Conservation (phyloP, 257 asterid genomes). For the Coffea eugenioides region DNA sequence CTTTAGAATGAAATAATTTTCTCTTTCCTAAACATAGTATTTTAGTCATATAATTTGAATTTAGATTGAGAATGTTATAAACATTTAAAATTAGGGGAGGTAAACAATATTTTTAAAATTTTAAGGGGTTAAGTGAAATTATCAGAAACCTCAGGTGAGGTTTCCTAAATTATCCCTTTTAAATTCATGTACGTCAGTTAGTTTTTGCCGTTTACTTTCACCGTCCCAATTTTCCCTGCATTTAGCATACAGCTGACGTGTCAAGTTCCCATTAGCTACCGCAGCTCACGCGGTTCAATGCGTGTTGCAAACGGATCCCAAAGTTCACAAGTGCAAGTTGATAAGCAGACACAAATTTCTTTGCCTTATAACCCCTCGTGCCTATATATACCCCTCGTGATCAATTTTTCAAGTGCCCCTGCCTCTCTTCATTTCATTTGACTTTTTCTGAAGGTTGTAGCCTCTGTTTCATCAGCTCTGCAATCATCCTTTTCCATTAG, state of each 20-base stretch:
- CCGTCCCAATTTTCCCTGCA: background rate
- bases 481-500: background rate
- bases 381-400: background rate
- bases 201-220: background rate
- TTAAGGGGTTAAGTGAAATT: no score
- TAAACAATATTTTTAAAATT: no score
- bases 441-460: background rate
- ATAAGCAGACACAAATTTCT: background rate
- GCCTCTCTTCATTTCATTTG: background rate
- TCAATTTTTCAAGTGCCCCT: background rate
- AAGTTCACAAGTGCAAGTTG: background rate
- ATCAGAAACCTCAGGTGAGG: no score
- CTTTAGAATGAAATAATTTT: no score
- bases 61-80: no score
- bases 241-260: background rate
- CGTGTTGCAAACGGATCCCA: slow-evolving; percentile 1
- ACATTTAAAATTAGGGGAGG: no score
- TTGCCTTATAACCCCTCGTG: background rate
- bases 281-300: background rate
- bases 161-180: no score
- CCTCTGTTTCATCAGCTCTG: background rate
- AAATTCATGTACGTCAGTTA: background rate
- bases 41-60: no score
- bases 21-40: no score
- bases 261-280: background rate